Conservation (phyloP, 2,329 filamentous ascomycete species). For the Fusarium camptoceras region DNA sequence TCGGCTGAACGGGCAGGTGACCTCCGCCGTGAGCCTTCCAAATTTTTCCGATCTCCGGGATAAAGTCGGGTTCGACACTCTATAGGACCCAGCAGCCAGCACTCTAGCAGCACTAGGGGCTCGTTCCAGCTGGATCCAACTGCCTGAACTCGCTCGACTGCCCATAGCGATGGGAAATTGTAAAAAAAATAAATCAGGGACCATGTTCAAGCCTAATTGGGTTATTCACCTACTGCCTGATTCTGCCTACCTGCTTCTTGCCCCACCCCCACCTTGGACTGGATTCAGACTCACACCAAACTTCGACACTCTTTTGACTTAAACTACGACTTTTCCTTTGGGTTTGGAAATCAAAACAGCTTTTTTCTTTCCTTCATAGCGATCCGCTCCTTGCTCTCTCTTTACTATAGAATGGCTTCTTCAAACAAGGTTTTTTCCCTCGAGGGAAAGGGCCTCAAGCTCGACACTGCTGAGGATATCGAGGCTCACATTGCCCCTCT, state of each 20-base stretch:
- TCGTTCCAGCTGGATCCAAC: neutral
- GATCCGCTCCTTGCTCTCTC: conserved; percentile 1
- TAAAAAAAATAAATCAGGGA: neutral
- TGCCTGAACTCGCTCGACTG: conserved; percentile 7
- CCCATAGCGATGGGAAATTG: conserved; percentile 34
- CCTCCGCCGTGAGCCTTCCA: conserved; percentile 21
- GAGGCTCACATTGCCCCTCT: conserved; percentile 85
- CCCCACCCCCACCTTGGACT: conserved; percentile 47
- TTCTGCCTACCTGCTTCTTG: conserved; percentile 28
- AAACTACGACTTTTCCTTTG: conserved; percentile 25
- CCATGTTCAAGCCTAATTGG: conserved; percentile 19
- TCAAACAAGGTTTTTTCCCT: conserved; percentile 82
- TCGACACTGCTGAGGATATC: conserved; percentile 88
- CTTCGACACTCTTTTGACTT: conserved; percentile 38
- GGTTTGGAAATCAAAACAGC: conserved; percentile 21
- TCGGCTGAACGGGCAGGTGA: conserved; percentile 40
- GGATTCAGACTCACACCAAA: conserved; percentile 36
- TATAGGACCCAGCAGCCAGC: neutral
- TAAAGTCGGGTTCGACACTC: conserved; percentile 29
- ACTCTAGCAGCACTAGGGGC: neutral
- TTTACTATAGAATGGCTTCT: conserved; percentile 47
- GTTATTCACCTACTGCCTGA: conserved; percentile 31
- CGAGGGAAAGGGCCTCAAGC: conserved; percentile 91
- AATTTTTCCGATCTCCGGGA: conserved; percentile 39
- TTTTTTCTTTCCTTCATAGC: conserved; percentile 25